Conservation (phyloP, 352 stramenopile genomes). For the Phytophthora ohioensis region DNA sequence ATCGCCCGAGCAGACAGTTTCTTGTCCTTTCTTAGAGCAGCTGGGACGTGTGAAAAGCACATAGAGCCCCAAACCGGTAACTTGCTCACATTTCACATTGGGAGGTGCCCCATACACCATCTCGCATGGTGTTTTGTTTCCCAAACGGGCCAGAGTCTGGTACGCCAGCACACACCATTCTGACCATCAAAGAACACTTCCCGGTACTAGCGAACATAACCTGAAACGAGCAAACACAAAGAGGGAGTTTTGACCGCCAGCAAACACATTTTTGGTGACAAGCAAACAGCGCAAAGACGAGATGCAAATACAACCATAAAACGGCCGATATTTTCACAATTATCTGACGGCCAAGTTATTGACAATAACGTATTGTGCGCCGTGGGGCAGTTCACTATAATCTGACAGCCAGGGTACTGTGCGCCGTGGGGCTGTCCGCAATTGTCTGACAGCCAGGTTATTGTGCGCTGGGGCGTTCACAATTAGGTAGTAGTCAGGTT, state of each 20-base stretch:
- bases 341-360: neutral
- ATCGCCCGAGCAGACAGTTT: constrained; percentile 7
- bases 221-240: constrained; percentile 7
- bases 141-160: neutral
- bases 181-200: neutral
- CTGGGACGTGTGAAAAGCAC: constrained; percentile 18
- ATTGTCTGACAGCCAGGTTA: neutral
- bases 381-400: no score
- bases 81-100: neutral
- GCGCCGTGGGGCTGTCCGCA: neutral
- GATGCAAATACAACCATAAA: neutral
- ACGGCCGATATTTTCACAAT: neutral
- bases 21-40: constrained; percentile 9
- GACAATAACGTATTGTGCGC: neutral
- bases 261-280: neutral
- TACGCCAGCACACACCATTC: constrained; percentile 2
- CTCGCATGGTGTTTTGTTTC: constrained; percentile 8
- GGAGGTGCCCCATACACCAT: constrained; percentile 13
- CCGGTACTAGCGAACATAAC: neutral
- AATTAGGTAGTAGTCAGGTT: neutral
- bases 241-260: neutral
- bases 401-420: neutral
- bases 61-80: constrained; percentile 5
- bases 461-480: neutral
- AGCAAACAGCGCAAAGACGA: neutral